Evolutionary conservation across 169 alveolate genomes (phyloP), one percentile per base, ranked within the genome.

Genomic region (Fabrea salina): DNA sequence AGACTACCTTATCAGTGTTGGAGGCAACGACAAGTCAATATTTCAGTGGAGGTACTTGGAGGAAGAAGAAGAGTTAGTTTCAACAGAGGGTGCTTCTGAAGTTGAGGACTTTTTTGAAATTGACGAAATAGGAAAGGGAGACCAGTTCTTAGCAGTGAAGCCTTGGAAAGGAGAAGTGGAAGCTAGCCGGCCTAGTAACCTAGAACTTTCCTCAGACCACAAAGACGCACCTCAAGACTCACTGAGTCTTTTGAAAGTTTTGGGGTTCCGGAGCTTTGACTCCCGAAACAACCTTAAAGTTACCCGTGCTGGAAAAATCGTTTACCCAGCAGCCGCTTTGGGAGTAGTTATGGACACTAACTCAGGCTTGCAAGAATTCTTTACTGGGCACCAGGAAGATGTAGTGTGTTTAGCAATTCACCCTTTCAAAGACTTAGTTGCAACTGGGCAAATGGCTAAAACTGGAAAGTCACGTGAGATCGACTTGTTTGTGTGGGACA

Each of bases 401-500:
- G 89, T 93, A 5, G 95, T 91, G 0, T 79, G 94, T 32, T 76
- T 93, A 70, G 93, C 91, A 8, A 40, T 93, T 7, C 95, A 89
- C 71, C 97, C 97, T 19, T 78, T 82, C 58, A 83, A 90, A 50
- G 79, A 85, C 13, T 86, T 90, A 30, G 88, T 82, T 35, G 97
- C 97, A 8, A 93, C 97, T 35, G 97, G 97, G 0, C 80, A 91
- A 87, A 89, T 87, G 94, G 49, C 51, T 13, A 13, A 61, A 11
- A 27, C 39, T 8, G 66, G 66, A 8, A 61, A 61, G 25, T 22
- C 51, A 32, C 0, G 54, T 25, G 39, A 61, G 3, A 27, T 91
- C 32, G 95, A 89, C 76, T 64, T 93, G 19, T 91, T 82, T 72
- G 88, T 93, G 27, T 93, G 97, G 97, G 91, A 91, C 58, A 80